These are phyloP conservation scores for Clarireedia sp. DNA, from an alignment of 2,329 filamentous ascomycete genomes.

Conservation along the genomic window DNA sequence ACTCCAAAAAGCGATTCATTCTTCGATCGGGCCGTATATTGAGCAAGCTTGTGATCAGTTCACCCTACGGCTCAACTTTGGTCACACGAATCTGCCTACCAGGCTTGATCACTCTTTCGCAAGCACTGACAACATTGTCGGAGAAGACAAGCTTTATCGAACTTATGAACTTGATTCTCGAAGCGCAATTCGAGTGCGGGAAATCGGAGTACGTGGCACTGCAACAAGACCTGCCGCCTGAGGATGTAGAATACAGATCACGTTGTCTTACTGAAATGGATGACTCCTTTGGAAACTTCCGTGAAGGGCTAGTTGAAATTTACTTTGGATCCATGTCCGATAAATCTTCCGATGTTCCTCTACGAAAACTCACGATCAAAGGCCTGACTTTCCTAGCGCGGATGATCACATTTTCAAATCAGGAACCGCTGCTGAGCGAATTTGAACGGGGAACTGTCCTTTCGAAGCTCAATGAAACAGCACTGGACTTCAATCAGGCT, in stretches of 20 bases:
- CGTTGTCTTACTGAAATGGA: not conserved
- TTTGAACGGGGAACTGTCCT: slow-evolving; percentile 21
- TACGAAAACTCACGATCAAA: slow-evolving; percentile 18
- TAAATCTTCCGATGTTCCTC: slow-evolving; percentile 13
- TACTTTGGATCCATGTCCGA: slow-evolving; percentile 20
- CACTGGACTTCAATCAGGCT: slow-evolving; percentile 9
- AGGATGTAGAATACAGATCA: not conserved
- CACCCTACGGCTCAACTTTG: slow-evolving; percentile 1
- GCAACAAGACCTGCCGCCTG: not conserved
- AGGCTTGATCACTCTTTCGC: slow-evolving; percentile 2
- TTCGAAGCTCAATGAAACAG: slow-evolving; percentile 20
- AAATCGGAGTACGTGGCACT: not conserved
- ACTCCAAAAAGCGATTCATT: slow-evolving; percentile 8
- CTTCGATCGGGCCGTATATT: slow-evolving; percentile 9
- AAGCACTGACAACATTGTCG: not conserved
- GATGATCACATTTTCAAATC: slow-evolving; percentile 16
- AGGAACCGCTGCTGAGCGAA: slow-evolving; percentile 14
- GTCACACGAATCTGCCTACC: not conserved
- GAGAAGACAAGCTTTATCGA: slow-evolving; percentile 18
- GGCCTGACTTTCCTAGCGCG: slow-evolving; percentile 21
- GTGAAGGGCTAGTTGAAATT: slow-evolving; percentile 5
- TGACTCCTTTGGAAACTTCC: slow-evolving; percentile 8
- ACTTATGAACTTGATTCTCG: slow-evolving; percentile 24
- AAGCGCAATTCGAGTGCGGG: slow-evolving; percentile 14
- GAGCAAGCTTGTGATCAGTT: slow-evolving; percentile 4